A percentile compares a stretch with the other conserved stretches of the same genome.
Evolutionary conservation across 805 yeast genomes (phyloP).

Genomic region (Candida nonsorbophila): DNA sequence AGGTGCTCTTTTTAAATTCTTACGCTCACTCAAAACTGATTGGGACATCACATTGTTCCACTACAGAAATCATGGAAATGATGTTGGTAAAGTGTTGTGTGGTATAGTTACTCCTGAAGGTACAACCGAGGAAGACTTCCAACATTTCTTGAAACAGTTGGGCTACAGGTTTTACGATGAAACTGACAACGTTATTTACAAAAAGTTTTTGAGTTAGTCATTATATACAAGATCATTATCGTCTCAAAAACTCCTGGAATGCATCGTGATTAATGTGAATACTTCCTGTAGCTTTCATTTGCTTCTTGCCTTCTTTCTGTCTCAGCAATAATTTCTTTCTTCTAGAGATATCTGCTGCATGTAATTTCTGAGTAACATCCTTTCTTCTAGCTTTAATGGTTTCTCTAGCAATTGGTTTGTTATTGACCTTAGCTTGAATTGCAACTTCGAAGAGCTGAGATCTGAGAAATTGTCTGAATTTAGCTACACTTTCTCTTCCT

Average conservation of each 20-base stretch:
- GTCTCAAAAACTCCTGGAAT: slow-evolving; percentile 74
- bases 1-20: slow-evolving; percentile 82
- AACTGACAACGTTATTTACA: slow-evolving; percentile 80
- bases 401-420: slow-evolving; percentile 80
- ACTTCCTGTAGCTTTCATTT: slow-evolving; percentile 72
- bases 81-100: slow-evolving; percentile 86
- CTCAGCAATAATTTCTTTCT: slow-evolving; percentile 80
- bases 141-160: slow-evolving; percentile 59
- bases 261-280: slow-evolving; percentile 80
- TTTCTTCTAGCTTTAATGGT: slow-evolving; percentile 90
- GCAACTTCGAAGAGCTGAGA: slow-evolving; percentile 89
- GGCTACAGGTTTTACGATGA: slow-evolving; percentile 81
- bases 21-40: slow-evolving; percentile 60
- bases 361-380: slow-evolving; percentile 90
- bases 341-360: slow-evolving; percentile 89
- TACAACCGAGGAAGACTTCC: slow-evolving; percentile 58
- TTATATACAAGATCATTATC: slow-evolving; percentile 7
- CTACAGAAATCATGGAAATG: slow-evolving; percentile 95
- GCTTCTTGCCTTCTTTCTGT: slow-evolving; percentile 92
- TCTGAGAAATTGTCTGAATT: slow-evolving; percentile 72
- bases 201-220: slow-evolving; percentile 52
- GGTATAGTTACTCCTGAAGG: slow-evolving; percentile 79
- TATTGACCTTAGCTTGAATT: slow-evolving; percentile 82
- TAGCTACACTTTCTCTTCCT: slow-evolving; percentile 79
- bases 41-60: slow-evolving; percentile 96